Base-by-base conservation (phyloP, 257 asterid species). In the Solanum chiquidenum region DNA sequence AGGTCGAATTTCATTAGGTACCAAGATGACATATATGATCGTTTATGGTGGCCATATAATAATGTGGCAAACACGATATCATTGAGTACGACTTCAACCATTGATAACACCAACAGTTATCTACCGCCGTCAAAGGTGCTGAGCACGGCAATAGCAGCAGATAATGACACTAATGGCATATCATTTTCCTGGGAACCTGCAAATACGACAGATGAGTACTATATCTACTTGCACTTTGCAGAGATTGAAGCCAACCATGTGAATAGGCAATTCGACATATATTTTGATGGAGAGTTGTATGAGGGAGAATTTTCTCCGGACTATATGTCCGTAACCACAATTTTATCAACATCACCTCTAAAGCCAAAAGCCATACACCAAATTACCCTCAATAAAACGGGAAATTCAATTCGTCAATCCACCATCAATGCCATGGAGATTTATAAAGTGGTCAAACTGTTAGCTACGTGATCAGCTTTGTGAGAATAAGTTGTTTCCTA, bases 401-500 rank as follows among this genome's bases (percentile, higher is more conserved):
- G 6, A n/a, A 46, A 86, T 14, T 89, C 91, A 12, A 87, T 84
- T 20, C 88, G 34, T 8, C 86, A 85, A 10, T 89, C 91, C 3
- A 58, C 87, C 73, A 31, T 86, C n/a, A 89, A 60, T 33, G 91
- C 91, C 5, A 14, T 62, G 1, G 91, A 89, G 83, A 4, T 72
- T 4, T 89, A 86, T 52, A 31, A 31, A 4, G 73, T 66, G 20
- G 34, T 73, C 23, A 37, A 38, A 38, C 42, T 38, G 42, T 38
- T 38, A 38, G 42, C 10, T 38, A 7, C 42, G 42, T 38, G 42
- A 38, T 38, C 42, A 38, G 42, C 9, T 38, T 38, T 38, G 42
- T 38, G 42, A 8, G 10, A 38, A 38, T 38, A 38, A 38, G 42
- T 38, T 38, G 42, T 38, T 38, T 38, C 42, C 42, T 38, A 38